A percentile compares a stretch with the other conserved stretches of the same genome.
These are phyloP conservation scores for Ilex paraguariensis DNA, from an alignment of 305 asterid species.

Conservation along the genomic window DNA sequence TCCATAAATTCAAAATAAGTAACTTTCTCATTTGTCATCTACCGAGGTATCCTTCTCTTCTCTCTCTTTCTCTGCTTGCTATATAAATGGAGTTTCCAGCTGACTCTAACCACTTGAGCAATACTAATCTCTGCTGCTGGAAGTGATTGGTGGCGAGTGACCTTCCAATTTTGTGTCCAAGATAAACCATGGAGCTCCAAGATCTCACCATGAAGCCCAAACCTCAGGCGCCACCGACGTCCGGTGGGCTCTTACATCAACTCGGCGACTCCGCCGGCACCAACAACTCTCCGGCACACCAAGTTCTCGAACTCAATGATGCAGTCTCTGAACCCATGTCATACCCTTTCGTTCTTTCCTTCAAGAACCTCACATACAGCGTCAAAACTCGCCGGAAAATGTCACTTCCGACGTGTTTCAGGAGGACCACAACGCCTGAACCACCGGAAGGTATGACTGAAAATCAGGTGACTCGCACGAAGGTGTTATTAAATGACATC, in stretches of 20 bases:
- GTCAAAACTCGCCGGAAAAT: constrained; percentile 25
- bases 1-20: no score
- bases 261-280: constrained; percentile 5
- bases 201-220: background rate
- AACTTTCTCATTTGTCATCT: no score
- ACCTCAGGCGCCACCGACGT: constrained; percentile 7
- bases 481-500: constrained; percentile 21
- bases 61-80: background rate
- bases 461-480: constrained; percentile 4
- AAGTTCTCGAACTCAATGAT: background rate
- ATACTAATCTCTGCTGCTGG: constrained; percentile 2
- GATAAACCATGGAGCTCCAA: constrained; percentile 12
- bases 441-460: constrained; percentile 1
- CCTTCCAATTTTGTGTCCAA: constrained; percentile 12
- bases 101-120: background rate
- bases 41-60: background rate
- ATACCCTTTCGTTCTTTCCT: constrained; percentile 46
- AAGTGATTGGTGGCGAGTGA: constrained; percentile 9
- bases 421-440: background rate
- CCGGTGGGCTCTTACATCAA: constrained; percentile 8
- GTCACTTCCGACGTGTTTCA: constrained; percentile 2
- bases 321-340: background rate
- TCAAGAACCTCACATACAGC: constrained; percentile 45
- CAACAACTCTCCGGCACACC: background rate
- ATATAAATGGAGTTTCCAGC: background rate